A percentile compares a stretch with the other conserved stretches of the same genome.
Evolutionary conservation across 208 protist species (phyloP).

Genomic region (Crithidia bombi): DNA sequence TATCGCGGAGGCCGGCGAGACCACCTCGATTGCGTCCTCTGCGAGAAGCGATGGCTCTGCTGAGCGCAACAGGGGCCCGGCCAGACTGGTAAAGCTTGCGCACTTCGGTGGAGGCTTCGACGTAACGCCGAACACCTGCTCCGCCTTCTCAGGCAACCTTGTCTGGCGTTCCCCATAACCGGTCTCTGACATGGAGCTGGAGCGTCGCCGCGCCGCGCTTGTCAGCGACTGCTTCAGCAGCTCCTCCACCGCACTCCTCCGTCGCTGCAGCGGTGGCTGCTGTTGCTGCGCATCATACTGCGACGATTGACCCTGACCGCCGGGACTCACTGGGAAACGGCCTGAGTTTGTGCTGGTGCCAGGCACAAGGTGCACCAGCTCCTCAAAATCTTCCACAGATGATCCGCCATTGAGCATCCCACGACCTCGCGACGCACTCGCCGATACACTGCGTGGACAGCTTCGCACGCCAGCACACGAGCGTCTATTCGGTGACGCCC

Average conservation of each 20-base stretch:
- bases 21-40: neutral
- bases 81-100: conserved; percentile 17
- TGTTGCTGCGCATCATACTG: neutral
- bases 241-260: conserved; percentile 15
- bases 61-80: conserved; percentile 9
- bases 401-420: neutral
- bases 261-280: conserved; percentile 7
- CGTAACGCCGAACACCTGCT: neutral
- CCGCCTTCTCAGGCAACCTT: neutral
- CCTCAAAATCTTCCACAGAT: neutral
- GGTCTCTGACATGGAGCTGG: conserved; percentile 1
- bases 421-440: neutral
- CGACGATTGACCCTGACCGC: neutral
- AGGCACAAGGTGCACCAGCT: neutral
- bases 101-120: neutral
- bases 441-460: conserved; percentile 16
- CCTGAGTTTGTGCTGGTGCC: neutral
- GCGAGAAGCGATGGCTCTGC: conserved; percentile 17
- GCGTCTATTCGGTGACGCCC: neutral
- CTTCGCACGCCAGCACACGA: neutral
- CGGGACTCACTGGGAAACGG: conserved; percentile 1
- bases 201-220: conserved; percentile 16
- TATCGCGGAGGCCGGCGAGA: neutral
- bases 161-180: neutral
- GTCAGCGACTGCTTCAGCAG: conserved; percentile 24